Evolutionary conservation across 768 basidiomycete genomes (phyloP).

Genomic region (Pisolithus microcarpus): DNA sequence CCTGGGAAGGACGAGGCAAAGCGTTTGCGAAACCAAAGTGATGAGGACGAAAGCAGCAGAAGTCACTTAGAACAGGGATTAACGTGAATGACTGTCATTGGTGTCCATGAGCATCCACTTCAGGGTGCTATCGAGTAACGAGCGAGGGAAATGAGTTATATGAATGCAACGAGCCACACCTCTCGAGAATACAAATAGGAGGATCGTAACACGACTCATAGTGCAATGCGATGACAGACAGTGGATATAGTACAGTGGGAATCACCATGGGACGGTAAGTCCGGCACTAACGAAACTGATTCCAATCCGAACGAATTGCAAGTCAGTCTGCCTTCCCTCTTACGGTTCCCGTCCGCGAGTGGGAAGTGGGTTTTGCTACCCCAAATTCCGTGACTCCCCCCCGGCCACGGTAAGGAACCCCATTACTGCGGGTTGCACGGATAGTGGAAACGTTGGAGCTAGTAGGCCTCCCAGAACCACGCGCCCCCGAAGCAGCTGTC

Average conservation of each 20-base stretch:
- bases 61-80: too few relatives aligned
- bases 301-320: not conserved
- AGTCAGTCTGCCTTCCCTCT: slow-evolving; percentile 13
- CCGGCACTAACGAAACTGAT: not conserved
- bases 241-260: slow-evolving; percentile 20
- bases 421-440: slow-evolving; percentile 9
- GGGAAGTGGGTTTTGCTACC: slow-evolving; percentile 17
- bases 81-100: too few relatives aligned
- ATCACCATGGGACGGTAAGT: not conserved
- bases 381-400: slow-evolving; percentile 8
- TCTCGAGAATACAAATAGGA: not conserved
- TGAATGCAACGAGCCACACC: too few relatives aligned
- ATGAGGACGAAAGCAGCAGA: too few relatives aligned
- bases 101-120: too few relatives aligned
- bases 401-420: slow-evolving; percentile 6
- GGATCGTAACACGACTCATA: not conserved
- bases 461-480: slow-evolving; percentile 8
- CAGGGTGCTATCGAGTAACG: too few relatives aligned
- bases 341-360: slow-evolving; percentile 22
- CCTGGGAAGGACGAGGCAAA: too few relatives aligned
- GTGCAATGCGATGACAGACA: slow-evolving; percentile 5
- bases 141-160: too few relatives aligned
- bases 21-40: too few relatives aligned
- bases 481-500: slow-evolving; percentile 5
- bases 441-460: slow-evolving; percentile 5